phyloP scores from a whole-genome alignment of 2,329 filamentous ascomycete genomes.

The Sordariomycetes sp. region DNA sequence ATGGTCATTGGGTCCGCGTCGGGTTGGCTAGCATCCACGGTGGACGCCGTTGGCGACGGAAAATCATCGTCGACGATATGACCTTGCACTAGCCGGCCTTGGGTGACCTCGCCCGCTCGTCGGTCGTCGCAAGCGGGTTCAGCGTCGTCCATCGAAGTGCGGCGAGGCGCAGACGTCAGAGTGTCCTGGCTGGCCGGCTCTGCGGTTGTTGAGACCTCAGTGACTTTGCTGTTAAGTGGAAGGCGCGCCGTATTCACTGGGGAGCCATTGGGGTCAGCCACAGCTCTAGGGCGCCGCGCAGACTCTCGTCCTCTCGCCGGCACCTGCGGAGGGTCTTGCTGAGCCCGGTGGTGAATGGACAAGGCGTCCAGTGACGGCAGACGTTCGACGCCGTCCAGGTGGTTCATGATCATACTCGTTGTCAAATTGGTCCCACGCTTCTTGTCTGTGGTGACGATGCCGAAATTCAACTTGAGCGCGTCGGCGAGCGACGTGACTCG shows the following conservation, averaged over 20 bases:
- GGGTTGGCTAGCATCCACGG: constrained; percentile 51
- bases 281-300: constrained; percentile 17
- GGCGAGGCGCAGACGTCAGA: background rate
- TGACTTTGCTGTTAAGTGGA: constrained; percentile 8
- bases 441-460: constrained; percentile 82
- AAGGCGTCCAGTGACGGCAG: constrained; percentile 27
- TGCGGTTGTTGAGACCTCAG: background rate
- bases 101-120: constrained; percentile 80
- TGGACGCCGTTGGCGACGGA: constrained; percentile 64
- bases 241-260: constrained; percentile 23
- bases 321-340: background rate
- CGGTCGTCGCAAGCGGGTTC: constrained; percentile 58
- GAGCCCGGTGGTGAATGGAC: background rate
- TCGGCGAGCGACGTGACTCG: constrained; percentile 92
- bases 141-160: constrained; percentile 23
- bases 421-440: constrained; percentile 56
- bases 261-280: constrained; percentile 32
- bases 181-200: constrained; percentile 8
- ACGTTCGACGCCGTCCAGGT: constrained; percentile 50
- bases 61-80: constrained; percentile 94
- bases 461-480: constrained; percentile 93
- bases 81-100: constrained; percentile 81
- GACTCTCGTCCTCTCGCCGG: background rate
- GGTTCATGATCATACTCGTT: constrained; percentile 66
- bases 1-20: constrained; percentile 76